Conservation (phyloP, 2,329 filamentous ascomycete genomes). For the Fusarium tuaranense region DNA sequence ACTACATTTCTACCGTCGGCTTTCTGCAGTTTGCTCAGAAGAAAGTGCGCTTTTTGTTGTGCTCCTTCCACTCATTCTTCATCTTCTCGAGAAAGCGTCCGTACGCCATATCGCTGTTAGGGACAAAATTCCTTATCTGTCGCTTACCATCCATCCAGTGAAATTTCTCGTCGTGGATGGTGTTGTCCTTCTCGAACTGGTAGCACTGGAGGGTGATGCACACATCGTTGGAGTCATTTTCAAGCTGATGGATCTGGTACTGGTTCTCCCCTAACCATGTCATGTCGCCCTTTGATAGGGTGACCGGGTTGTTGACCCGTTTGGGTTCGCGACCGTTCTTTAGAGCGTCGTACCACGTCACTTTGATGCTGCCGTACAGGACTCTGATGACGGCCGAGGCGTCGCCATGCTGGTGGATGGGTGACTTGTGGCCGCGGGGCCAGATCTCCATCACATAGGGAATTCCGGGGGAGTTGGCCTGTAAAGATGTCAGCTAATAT, state of each 20-base stretch:
- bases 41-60: too few species aligned
- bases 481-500: background rate
- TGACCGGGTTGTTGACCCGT: background rate
- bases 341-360: background rate
- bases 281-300: background rate
- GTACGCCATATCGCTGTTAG: background rate
- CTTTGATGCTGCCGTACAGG: background rate
- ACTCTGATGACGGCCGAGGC: background rate
- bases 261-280: background rate
- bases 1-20: too few species aligned
- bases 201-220: slow-evolving; percentile 2
- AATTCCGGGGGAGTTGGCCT: background rate
- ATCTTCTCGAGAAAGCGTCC: background rate
- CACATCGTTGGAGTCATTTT: background rate
- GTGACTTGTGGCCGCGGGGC: background rate
- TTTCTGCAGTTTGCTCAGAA: too few species aligned
- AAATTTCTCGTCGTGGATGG: background rate
- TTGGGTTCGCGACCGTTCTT: background rate
- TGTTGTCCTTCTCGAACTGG: background rate
- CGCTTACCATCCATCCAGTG: background rate
- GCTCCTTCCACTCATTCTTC: background rate
- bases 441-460: slow-evolving; percentile 4
- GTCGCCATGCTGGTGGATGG: background rate
- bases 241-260: slow-evolving; percentile 2
- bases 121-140: background rate